Conservation (phyloP, 176 grass and related monocot genomes). For the Aegilops umbellulata region DNA sequence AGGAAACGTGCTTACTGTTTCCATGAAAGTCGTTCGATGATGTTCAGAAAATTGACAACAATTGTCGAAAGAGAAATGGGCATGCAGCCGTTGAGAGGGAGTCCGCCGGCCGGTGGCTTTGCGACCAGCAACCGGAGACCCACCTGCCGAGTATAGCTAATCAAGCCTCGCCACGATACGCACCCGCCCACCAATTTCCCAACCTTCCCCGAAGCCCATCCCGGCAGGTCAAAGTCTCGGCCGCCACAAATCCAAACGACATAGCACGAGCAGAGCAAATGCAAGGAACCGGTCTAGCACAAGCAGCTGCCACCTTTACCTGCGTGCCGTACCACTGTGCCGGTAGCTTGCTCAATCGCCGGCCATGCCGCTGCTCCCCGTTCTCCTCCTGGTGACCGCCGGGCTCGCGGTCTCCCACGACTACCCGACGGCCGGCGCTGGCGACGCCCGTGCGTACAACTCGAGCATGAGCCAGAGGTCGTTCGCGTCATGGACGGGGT, state of each 20-base stretch:
- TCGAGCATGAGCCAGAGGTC: neutral
- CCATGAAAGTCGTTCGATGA: too few species aligned
- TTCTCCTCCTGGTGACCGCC: neutral
- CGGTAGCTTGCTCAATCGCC: neutral
- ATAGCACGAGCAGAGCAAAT: neutral
- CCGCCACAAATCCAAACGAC: neutral
- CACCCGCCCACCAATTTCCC: neutral
- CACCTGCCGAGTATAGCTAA: neutral
- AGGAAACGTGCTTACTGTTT: too few species aligned
- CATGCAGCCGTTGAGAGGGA: neutral
- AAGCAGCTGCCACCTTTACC: neutral
- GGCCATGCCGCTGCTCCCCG: neutral
- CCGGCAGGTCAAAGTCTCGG: neutral
- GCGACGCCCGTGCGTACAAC: neutral
- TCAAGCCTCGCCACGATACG: neutral
- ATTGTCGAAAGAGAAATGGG: neutral
- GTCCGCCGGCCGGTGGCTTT: too few species aligned
- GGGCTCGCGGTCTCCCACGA: neutral
- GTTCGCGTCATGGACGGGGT: neutral
- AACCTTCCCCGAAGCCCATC: neutral
- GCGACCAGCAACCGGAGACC: neutral
- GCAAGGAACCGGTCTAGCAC: neutral
- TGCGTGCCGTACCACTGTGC: neutral
- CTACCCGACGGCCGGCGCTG: neutral
- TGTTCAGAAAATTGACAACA: too few species aligned